These are phyloP conservation scores for Wickerhamiella domercqiae DNA, from an alignment of 805 yeast genomes.

Conservation along the genomic window DNA sequence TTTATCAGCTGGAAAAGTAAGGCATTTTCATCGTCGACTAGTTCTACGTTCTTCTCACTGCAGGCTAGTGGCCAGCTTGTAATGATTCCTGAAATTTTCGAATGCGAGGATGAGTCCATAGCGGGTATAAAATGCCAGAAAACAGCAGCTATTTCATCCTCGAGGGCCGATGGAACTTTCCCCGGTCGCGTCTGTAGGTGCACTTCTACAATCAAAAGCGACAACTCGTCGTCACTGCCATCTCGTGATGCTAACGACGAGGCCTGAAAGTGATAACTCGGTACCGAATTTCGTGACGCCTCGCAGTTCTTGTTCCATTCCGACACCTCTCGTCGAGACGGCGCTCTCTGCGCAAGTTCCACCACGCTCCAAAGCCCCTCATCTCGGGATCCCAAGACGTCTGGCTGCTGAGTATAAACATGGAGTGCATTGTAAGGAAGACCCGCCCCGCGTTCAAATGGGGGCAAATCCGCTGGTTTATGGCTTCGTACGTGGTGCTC, in stretches of 20 bases:
- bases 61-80: constrained; percentile 4
- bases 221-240: constrained; percentile 22
- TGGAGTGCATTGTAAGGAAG: constrained; percentile 4
- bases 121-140: constrained; percentile 37
- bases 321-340: constrained; percentile 7
- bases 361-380: neutral
- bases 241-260: constrained; percentile 8
- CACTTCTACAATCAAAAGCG: constrained; percentile 51
- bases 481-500: constrained; percentile 35
- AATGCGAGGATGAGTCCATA: neutral
- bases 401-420: constrained; percentile 4
- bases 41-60: neutral
- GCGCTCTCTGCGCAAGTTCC: constrained; percentile 9
- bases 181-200: constrained; percentile 41
- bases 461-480: constrained; percentile 23
- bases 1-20: constrained; percentile 42
- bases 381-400: neutral
- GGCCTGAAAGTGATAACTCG: constrained; percentile 3
- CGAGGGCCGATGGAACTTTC: constrained; percentile 47
- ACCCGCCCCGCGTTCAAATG: constrained; percentile 17
- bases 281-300: neutral
- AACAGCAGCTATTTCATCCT: constrained; percentile 43
- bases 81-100: constrained; percentile 4
- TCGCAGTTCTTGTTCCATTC: constrained; percentile 6
- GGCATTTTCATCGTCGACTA: constrained; percentile 32